Percentiles rank a stretch among this genome's conserved stretches.
phyloP scores from a whole-genome alignment of 1,139 yeast genomes.

The Candida glucosophila region DNA sequence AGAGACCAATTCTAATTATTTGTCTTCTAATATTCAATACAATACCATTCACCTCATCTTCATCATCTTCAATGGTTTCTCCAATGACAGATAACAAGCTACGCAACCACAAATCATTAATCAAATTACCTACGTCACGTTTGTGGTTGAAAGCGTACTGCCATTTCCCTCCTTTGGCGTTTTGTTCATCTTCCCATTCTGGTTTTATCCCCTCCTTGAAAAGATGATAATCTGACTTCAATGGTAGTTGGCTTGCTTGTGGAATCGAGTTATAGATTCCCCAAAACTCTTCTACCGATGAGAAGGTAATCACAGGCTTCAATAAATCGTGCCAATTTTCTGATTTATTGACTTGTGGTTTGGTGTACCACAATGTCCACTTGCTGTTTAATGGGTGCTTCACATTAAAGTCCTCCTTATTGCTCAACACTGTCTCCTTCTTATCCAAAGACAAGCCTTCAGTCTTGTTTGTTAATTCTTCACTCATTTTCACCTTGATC shows the following conservation, averaged over 20 bases:
- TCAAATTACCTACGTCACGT: slow-evolving; percentile 49
- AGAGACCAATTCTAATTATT: slow-evolving; percentile 79
- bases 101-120: slow-evolving; percentile 91
- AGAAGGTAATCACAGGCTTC: slow-evolving; percentile 87
- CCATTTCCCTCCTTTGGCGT: slow-evolving; percentile 94
- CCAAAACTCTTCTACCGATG: slow-evolving; percentile 98
- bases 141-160: slow-evolving; percentile 60
- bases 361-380: slow-evolving; percentile 98
- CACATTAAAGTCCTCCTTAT: slow-evolving; percentile 62
- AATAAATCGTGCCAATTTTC: slow-evolving; percentile 93
- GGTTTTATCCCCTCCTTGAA: slow-evolving; percentile 94
- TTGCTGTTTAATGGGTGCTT: slow-evolving; percentile 87
- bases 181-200: slow-evolving; percentile 94
- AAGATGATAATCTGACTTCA: slow-evolving; percentile 90
- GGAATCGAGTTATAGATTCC: slow-evolving; percentile 95
- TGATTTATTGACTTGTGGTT: slow-evolving; percentile 70
- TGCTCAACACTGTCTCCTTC: slow-evolving; percentile 53
- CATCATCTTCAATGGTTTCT: slow-evolving; percentile 87
- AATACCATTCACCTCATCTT: slow-evolving; percentile 89
- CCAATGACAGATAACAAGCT: slow-evolving; percentile 89
- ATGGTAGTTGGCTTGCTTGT: slow-evolving; percentile 82
- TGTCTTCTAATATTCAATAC: slow-evolving; percentile 83
- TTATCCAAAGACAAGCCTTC: slow-evolving; percentile 44
- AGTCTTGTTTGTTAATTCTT: slow-evolving; percentile 48
- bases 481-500: slow-evolving; percentile 27